A percentile compares a stretch with the other conserved stretches of the same genome.
Conservation (phyloP, 495 filamentous ascomycete species). For the Bathelium albidoporum region DNA sequence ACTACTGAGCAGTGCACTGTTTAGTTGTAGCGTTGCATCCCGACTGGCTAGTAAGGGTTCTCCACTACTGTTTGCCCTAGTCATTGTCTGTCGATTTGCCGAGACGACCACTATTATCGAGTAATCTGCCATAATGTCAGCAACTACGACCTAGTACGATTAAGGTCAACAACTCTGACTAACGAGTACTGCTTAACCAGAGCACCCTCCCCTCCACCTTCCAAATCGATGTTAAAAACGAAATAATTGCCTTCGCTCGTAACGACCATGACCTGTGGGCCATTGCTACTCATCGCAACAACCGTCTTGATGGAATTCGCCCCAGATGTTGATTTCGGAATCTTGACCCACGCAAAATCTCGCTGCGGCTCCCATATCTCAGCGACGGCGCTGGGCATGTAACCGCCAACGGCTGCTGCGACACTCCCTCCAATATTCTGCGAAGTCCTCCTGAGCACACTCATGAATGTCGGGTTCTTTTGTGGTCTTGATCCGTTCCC, state of each 20-base stretch:
- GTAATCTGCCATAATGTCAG: neutral
- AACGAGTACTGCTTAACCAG: constrained; percentile 71
- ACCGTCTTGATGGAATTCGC: constrained; percentile 59
- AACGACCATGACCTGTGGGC: constrained; percentile 94
- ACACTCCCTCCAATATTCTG: constrained; percentile 88
- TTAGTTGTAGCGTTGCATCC: no score
- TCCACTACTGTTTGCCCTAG: neutral
- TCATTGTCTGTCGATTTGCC: neutral
- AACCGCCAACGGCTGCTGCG: constrained; percentile 78
- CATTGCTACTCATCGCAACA: constrained; percentile 87
- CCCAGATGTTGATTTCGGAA: constrained; percentile 53
- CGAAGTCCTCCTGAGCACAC: constrained; percentile 90
- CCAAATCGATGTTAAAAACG: constrained; percentile 89
- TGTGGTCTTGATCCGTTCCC: constrained; percentile 7
- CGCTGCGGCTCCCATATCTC: constrained; percentile 96
- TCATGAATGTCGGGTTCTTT: constrained; percentile 54
- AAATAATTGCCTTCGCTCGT: constrained; percentile 93
- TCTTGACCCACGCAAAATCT: constrained; percentile 92
- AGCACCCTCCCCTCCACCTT: constrained; percentile 88
- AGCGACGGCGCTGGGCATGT: constrained; percentile 80
- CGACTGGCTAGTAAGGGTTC: neutral
- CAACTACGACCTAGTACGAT: neutral
- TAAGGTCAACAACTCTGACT: constrained; percentile 10
- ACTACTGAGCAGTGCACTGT: no score
- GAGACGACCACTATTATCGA: neutral